Conservation (phyloP, 371 early-diverging fungal genomes). For the Circinella minor region DNA sequence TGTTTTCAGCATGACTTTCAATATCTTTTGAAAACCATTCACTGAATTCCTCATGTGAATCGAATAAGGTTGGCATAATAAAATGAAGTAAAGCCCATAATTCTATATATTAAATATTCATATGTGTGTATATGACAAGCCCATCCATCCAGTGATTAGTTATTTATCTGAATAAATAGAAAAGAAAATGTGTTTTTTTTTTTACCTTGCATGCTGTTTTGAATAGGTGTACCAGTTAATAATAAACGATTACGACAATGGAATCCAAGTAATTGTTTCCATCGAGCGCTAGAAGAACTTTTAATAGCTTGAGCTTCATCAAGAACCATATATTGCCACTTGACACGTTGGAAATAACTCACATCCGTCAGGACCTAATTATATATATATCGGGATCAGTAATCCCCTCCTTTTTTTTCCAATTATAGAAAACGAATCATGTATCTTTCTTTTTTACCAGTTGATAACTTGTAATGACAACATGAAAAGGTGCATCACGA, state of each 20-base stretch:
- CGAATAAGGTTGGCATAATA: conserved; percentile 98
- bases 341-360: conserved; percentile 84
- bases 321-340: conserved; percentile 98
- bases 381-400: background rate
- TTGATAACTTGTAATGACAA: conserved; percentile 96
- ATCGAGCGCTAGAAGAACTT: conserved; percentile 85
- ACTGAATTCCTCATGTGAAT: conserved; percentile 93
- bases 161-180: too few relatives aligned
- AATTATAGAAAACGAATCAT: too few relatives aligned
- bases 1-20: conserved; percentile 90
- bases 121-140: background rate
- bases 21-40: conserved; percentile 97
- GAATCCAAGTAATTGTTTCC: conserved; percentile 94
- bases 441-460: conserved; percentile 46
- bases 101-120: conserved; percentile 51
- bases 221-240: conserved; percentile 97
- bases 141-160: too few relatives aligned
- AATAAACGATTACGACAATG: conserved; percentile 92
- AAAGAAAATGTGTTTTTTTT: background rate
- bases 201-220: conserved; percentile 89
- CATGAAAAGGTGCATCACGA: conserved; percentile 89
- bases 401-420: too few relatives aligned
- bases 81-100: conserved; percentile 98
- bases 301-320: conserved; percentile 99
- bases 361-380: conserved; percentile 79